Evolutionary conservation across 2,329 filamentous ascomycete species (phyloP).

Genomic region (Pezizomycotina sp.): DNA sequence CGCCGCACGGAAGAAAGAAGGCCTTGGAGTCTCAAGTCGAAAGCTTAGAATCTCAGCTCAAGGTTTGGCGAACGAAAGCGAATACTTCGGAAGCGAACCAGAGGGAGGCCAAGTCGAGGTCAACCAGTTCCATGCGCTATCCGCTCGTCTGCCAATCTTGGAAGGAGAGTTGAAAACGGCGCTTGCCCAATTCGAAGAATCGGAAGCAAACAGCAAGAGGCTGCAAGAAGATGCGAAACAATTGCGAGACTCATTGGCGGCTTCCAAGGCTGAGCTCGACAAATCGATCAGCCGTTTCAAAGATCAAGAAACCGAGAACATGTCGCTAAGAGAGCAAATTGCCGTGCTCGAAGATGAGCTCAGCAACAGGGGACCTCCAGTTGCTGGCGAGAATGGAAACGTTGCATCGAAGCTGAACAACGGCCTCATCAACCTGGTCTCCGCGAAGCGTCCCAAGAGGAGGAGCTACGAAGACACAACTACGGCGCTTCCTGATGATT

Average conservation of each 20-base stretch:
- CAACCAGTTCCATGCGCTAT: constrained; percentile 91
- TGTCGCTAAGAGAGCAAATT: constrained; percentile 70
- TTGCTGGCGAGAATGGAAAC: constrained; percentile 57
- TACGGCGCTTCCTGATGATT: constrained; percentile 17
- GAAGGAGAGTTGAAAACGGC: constrained; percentile 92
- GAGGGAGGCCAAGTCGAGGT: constrained; percentile 90
- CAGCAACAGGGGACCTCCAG: constrained; percentile 22
- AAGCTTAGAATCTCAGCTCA: constrained; percentile 89
- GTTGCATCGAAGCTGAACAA: constrained; percentile 52
- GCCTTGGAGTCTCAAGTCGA: constrained; percentile 71
- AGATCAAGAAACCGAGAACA: constrained; percentile 69
- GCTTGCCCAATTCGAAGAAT: constrained; percentile 78
- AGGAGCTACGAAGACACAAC: constrained; percentile 53
- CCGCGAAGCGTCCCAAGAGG: constrained; percentile 91
- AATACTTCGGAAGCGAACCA: constrained; percentile 76
- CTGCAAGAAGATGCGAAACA: constrained; percentile 87
- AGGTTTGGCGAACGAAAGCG: constrained; percentile 85
- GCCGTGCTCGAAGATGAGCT: constrained; percentile 82
- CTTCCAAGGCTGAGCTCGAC: constrained; percentile 67
- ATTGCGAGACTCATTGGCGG: constrained; percentile 64
- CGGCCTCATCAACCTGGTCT: constrained; percentile 89
- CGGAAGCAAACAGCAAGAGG: constrained; percentile 73
- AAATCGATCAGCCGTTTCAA: constrained; percentile 56
- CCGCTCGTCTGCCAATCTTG: constrained; percentile 75
- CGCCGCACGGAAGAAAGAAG: constrained; percentile 94